These are phyloP conservation scores for Cladosporium sp. DNA, from an alignment of 2,329 filamentous ascomycete genomes.

Conservation along the genomic window DNA sequence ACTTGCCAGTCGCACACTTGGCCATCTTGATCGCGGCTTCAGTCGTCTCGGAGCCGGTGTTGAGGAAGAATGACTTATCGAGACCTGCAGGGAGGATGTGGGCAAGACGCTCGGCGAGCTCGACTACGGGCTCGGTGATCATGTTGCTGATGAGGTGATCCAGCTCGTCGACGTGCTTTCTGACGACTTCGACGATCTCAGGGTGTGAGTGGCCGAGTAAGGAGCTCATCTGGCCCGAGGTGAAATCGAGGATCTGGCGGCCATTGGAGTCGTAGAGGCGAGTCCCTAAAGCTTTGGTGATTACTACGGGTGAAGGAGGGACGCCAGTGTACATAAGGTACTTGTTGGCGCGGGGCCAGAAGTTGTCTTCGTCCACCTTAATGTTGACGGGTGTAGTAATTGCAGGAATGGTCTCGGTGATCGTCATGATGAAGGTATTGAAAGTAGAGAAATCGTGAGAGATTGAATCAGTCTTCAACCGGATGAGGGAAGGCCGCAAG, in stretches of 20 bases:
- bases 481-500: not conserved
- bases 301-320: slow-evolving; percentile 44
- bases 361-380: not conserved
- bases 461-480: not conserved
- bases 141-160: slow-evolving; percentile 62
- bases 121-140: slow-evolving; percentile 58
- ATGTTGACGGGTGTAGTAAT: not conserved
- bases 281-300: slow-evolving; percentile 50
- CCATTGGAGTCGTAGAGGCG: slow-evolving; percentile 49
- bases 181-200: slow-evolving; percentile 58
- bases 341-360: slow-evolving; percentile 8
- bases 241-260: slow-evolving; percentile 57
- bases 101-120: slow-evolving; percentile 53
- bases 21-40: slow-evolving; percentile 67
- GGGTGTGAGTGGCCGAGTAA: slow-evolving; percentile 59
- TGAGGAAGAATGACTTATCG: slow-evolving; percentile 59
- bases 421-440: not conserved
- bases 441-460: not conserved
- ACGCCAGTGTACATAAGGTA: slow-evolving; percentile 50
- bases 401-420: not conserved
- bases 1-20: slow-evolving; percentile 65
- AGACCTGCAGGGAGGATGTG: slow-evolving; percentile 50
- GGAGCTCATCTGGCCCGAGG: slow-evolving; percentile 62
- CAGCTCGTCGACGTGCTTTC: slow-evolving; percentile 51
- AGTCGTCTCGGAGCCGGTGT: slow-evolving; percentile 55